phyloP scores from a whole-genome alignment of 2,329 filamentous ascomycete genomes.

The Ophioceras dolichostomum region DNA sequence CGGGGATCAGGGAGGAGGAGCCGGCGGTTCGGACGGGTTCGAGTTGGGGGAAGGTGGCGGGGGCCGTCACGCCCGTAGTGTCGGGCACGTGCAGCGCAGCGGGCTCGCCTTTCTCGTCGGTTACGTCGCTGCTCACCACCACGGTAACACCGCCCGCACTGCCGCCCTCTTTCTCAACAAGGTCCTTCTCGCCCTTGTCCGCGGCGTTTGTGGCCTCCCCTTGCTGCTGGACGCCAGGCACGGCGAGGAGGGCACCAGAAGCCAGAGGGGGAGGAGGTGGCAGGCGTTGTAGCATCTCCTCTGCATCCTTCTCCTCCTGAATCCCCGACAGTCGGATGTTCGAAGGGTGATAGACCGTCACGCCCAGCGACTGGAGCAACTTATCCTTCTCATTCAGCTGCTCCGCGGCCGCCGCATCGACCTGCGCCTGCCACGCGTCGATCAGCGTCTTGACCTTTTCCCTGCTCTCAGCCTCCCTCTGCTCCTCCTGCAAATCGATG shows the following conservation, averaged over 20 bases:
- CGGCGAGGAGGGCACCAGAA: too few species aligned
- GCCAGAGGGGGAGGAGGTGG: too few species aligned
- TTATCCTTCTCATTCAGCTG: conserved; percentile 1
- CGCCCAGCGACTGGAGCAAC: neutral
- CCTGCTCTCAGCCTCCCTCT: conserved; percentile 49
- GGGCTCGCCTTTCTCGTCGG: neutral
- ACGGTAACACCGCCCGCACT: too few species aligned
- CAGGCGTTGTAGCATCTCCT: too few species aligned
- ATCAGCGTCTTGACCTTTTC: conserved; percentile 50
- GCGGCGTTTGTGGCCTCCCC: neutral
- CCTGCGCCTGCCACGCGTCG: conserved; percentile 34
- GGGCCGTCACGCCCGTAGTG: neutral
- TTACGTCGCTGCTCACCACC: neutral
- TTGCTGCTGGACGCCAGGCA: neutral
- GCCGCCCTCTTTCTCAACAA: neutral
- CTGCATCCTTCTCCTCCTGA: too few species aligned
- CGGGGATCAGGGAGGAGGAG: conserved; percentile 4
- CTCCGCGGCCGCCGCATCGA: neutral
- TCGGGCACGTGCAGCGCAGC: neutral
- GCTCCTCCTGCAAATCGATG: conserved; percentile 56
- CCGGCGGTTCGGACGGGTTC: too few species aligned
- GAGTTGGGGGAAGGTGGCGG: too few species aligned
- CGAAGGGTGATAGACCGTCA: too few species aligned
- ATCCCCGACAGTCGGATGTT: neutral
- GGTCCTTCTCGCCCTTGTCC: conserved; percentile 41